Evolutionary conservation across 306 rosid species (phyloP), one percentile per base, ranked within the genome.

Genomic region (Ormosia emarginata): DNA sequence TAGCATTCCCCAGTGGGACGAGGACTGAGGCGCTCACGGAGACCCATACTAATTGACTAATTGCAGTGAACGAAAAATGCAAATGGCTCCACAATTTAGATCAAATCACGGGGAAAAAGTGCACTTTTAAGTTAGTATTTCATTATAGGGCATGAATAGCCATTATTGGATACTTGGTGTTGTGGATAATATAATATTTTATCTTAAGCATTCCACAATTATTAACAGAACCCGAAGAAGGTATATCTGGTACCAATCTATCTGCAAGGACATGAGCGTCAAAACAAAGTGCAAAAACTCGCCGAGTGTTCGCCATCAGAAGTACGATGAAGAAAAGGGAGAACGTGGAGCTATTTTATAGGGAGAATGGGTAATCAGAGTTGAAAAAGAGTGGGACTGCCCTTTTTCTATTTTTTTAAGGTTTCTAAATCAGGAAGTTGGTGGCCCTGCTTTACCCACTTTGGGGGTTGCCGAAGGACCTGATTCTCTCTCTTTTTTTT

Each of bases 361-460:
- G 34, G 80, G 58, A 72, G 13, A 34, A 67, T 37, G 8, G 52
- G 12, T 32, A 67, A 29, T 15, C 13, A 2, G 5, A 13, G 47
- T 30, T 80, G 50, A 79, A 14, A 86, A 52, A 72, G 29, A 57
- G 14, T 3, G 79, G 47, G 29, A 5, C n/a, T 44, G 33, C 2
- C 73, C 12, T 55, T 82, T 79, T 86, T 78, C 41, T 41, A 43
- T 53, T 56, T 71, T 65, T 81, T 82, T 86, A 86, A 90, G 94
- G 94, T 90, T 92, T 79, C 97, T 68, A 78, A 59, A 86, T 82
- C 36, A 79, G 92, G 93, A 84, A 83, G 83, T 61, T 58, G 79
- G 57, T 47, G 46, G 43, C 86, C 50, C 55, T 70, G 62, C 55
- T 18, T 6, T n/a, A 6, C 12, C 24, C 15, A n/a, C n/a, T n/a